These are phyloP conservation scores for Tylopilus balloui DNA, from an alignment of 768 basidiomycete species.

Conservation along the genomic window DNA sequence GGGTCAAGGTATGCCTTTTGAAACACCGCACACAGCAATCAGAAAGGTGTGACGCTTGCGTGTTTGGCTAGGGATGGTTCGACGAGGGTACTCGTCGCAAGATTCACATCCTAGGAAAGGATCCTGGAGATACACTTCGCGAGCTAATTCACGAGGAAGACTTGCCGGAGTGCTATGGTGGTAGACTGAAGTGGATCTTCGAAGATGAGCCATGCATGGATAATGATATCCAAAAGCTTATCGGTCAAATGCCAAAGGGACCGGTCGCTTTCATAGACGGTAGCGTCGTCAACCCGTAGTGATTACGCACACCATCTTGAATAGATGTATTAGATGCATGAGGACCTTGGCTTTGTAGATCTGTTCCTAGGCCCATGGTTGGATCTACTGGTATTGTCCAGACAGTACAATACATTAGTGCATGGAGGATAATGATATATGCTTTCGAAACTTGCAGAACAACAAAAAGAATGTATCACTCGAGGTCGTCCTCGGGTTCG, in stretches of 20 bases:
- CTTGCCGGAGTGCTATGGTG: conserved; percentile 71
- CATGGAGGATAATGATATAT: conserved; percentile 28
- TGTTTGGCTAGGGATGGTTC: conserved; percentile 58
- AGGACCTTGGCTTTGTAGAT: conserved; percentile 5
- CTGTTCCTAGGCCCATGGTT: too few species aligned
- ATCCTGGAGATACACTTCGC: conserved; percentile 49
- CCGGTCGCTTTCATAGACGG: conserved; percentile 50
- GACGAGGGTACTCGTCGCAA: conserved; percentile 76
- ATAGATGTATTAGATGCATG: background rate
- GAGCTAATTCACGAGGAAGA: conserved; percentile 44
- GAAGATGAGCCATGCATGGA: conserved; percentile 67
- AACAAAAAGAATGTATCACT: conserved; percentile 18
- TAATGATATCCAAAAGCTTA: conserved; percentile 40
- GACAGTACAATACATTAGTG: conserved; percentile 28
- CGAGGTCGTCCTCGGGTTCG: conserved; percentile 52
- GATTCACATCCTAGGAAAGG: conserved; percentile 66
- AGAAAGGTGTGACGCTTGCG: background rate
- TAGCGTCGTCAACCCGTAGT: conserved; percentile 28
- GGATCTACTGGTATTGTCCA: conserved; percentile 5
- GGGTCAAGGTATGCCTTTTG: conserved; percentile 58
- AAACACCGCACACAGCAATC: background rate
- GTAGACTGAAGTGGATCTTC: conserved; percentile 66
- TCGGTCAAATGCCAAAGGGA: conserved; percentile 54
- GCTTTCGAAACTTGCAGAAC: background rate
- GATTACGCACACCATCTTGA: too few species aligned